Evolutionary conservation across 495 filamentous ascomycete species (phyloP).

Genomic region (Tuber brumale): DNA sequence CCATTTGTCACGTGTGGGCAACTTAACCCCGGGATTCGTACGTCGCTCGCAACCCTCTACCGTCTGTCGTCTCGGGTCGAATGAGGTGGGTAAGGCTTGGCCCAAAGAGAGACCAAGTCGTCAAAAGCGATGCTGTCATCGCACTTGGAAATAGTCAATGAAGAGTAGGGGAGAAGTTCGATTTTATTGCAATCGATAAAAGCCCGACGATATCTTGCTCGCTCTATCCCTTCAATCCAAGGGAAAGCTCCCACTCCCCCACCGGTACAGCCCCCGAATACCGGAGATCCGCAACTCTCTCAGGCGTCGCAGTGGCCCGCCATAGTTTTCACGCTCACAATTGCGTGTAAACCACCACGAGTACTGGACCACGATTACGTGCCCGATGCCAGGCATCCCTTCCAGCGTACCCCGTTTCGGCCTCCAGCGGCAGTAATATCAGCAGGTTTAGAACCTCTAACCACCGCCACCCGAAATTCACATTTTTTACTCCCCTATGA

Average conservation of each 20-base stretch:
- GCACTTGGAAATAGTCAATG: background rate
- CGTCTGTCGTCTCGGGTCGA: background rate
- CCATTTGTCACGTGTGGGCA: background rate
- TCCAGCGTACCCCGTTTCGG: background rate
- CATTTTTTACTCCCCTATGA: background rate
- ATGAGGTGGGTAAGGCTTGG: background rate
- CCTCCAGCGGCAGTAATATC: background rate
- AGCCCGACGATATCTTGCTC: background rate
- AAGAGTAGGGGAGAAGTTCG: background rate
- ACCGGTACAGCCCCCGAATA: background rate
- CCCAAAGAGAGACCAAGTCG: background rate
- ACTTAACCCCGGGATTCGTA: background rate
- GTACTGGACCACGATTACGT: background rate
- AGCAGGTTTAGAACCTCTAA: background rate
- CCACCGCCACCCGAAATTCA: background rate
- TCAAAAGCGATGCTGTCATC: background rate
- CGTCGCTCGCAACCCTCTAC: background rate
- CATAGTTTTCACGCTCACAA: background rate
- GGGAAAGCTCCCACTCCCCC: background rate
- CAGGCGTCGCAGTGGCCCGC: background rate
- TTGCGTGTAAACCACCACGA: background rate
- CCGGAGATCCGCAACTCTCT: background rate
- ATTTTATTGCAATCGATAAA: background rate
- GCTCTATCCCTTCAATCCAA: background rate
- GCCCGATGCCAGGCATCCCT: background rate